Conservation (phyloP, 1,284 basidiomycete species). For the Apiotrichum gracile region DNA sequence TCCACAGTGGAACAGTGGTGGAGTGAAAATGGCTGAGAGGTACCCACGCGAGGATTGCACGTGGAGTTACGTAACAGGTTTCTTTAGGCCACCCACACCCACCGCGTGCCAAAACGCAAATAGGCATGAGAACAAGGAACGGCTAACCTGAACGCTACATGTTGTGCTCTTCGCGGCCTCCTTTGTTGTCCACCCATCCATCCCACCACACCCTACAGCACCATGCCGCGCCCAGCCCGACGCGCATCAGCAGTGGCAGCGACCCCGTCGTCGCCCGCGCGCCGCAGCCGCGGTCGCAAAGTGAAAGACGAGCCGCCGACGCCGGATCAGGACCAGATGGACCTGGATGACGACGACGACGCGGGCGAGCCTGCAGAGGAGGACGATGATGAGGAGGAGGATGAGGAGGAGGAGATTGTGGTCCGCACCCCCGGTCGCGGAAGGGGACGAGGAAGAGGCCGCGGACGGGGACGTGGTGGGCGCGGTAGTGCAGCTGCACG, state of each 20-base stretch:
- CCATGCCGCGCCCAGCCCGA: conserved; percentile 13
- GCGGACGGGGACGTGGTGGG: too few species aligned
- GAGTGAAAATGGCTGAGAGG: neutral
- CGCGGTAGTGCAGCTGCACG: neutral
- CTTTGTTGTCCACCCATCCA: neutral
- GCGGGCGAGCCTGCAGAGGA: conserved; percentile 13
- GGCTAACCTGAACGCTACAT: neutral
- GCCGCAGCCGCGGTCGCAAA: conserved; percentile 4
- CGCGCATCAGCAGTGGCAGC: conserved; percentile 10
- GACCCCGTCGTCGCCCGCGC: neutral
- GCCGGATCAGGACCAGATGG: neutral
- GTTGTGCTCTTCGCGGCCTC: neutral
- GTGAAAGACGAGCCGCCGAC: conserved; percentile 9
- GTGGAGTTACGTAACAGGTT: neutral
- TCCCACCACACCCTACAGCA: neutral
- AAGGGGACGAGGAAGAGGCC: too few species aligned
- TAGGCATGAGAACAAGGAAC: too few species aligned
- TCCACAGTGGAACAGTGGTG: neutral
- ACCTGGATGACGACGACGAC: conserved; percentile 10
- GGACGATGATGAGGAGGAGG: conserved; percentile 15
- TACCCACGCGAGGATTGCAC: neutral
- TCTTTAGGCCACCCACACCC: neutral
- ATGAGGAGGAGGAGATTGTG: neutral
- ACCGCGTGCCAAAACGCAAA: too few species aligned
- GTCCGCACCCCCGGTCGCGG: conserved; percentile 7